Percentiles rank a stretch among this genome's conserved stretches.
Conservation (phyloP, 768 basidiomycete species). For the Panaeolus cyanescens region DNA sequence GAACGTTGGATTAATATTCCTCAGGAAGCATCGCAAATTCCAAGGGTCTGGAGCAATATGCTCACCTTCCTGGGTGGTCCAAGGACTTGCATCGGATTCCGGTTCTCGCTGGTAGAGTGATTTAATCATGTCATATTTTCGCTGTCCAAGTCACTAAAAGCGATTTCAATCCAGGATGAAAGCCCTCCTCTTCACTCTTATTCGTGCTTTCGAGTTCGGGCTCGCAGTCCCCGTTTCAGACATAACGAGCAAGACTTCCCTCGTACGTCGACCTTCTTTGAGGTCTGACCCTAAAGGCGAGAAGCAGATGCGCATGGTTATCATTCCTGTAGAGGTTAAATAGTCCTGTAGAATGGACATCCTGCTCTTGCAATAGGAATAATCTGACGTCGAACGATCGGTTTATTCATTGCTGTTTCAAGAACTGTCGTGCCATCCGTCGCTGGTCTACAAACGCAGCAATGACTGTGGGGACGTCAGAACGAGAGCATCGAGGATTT, state of each 20-base stretch:
- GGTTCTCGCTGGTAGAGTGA: slow-evolving; percentile 63
- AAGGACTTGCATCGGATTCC: slow-evolving; percentile 65
- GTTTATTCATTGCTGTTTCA: too few relatives aligned
- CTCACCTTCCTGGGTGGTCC: slow-evolving; percentile 65
- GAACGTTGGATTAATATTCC: slow-evolving; percentile 61
- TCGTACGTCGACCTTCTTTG: slow-evolving; percentile 46
- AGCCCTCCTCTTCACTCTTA: slow-evolving; percentile 46
- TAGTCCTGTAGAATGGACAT: too few relatives aligned
- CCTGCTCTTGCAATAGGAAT: too few relatives aligned
- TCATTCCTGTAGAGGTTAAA: too few relatives aligned
- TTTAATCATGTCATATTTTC: slow-evolving; percentile 14
- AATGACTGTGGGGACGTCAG: too few relatives aligned
- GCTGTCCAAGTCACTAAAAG: not conserved
- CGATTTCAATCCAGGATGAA: slow-evolving; percentile 25
- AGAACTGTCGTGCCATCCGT: too few relatives aligned
- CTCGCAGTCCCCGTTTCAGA: slow-evolving; percentile 51
- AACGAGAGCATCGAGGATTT: too few relatives aligned
- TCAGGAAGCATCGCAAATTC: slow-evolving; percentile 14
- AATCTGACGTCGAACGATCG: too few relatives aligned
- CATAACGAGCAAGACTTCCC: slow-evolving; percentile 35
- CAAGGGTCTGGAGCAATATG: slow-evolving; percentile 44
- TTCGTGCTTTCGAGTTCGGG: slow-evolving; percentile 56
- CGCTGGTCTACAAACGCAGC: too few relatives aligned
- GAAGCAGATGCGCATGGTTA: slow-evolving; percentile 45
- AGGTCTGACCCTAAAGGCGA: slow-evolving; percentile 34